These are phyloP conservation scores for Oryza meyeriana DNA, from an alignment of 176 grass and related monocot genomes.

Conservation along the genomic window DNA sequence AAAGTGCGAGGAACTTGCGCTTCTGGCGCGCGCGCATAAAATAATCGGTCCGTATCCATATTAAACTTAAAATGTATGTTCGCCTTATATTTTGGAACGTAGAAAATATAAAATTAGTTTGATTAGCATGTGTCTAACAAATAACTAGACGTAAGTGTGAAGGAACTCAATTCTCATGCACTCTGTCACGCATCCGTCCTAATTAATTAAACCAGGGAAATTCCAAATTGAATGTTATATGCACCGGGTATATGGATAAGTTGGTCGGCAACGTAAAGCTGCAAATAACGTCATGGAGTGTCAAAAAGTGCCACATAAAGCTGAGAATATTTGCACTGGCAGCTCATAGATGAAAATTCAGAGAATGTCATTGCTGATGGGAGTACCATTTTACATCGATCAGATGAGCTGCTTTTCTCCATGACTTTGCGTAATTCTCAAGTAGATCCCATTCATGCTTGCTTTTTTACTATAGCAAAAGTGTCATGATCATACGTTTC, in stretches of 20 bases:
- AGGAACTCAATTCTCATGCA: too few relatives aligned
- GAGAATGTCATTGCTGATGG: background rate
- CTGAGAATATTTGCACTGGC: background rate
- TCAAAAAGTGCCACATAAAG: background rate
- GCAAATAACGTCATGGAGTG: background rate
- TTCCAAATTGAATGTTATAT: background rate
- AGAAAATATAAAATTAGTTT: too few relatives aligned
- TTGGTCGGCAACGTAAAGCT: background rate
- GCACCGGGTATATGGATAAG: too few relatives aligned
- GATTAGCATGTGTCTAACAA: too few relatives aligned
- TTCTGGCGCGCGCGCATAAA: too few relatives aligned
- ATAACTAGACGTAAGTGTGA: too few relatives aligned
- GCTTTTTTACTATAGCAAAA: background rate
- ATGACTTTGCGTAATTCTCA: slow-evolving; percentile 3
- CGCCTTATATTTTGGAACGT: too few relatives aligned
- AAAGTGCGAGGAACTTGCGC: too few relatives aligned
- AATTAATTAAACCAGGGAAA: background rate
- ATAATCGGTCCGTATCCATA: too few relatives aligned
- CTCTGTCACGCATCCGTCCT: background rate
- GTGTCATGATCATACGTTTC: background rate
- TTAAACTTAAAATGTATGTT: too few relatives aligned
- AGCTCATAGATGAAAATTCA: background rate
- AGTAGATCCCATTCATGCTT: background rate
- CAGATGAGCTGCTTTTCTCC: background rate
- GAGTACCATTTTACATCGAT: background rate